A percentile compares a stretch with the other conserved stretches of the same genome.
Evolutionary conservation across 495 filamentous ascomycete species (phyloP).

Genomic region (Xylaria acuta): DNA sequence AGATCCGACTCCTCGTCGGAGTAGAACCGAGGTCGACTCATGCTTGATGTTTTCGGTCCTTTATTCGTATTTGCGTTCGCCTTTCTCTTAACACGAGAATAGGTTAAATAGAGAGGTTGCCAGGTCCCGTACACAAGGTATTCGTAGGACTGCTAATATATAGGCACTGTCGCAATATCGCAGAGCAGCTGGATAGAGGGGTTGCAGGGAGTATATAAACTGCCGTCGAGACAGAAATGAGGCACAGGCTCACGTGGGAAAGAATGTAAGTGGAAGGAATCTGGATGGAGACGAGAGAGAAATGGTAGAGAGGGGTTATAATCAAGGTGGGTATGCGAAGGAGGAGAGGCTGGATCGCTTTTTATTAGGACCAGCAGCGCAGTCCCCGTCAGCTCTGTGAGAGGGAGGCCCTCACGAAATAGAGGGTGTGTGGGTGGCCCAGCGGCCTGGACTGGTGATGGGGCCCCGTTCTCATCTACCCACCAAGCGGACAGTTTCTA

Average conservation of each 20-base stretch:
- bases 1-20: slow-evolving; percentile 51
- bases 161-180: neutral
- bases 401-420: slow-evolving; percentile 6
- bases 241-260: neutral
- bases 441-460: slow-evolving; percentile 16
- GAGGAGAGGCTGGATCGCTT: slow-evolving; percentile 12
- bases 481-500: neutral
- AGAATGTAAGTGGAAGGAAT: neutral
- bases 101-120: neutral
- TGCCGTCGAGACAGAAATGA: neutral
- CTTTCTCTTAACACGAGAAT: neutral
- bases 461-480: slow-evolving; percentile 1
- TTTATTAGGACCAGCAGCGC: neutral
- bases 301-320: neutral
- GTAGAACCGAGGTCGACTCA: slow-evolving; percentile 25
- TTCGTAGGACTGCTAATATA: neutral
- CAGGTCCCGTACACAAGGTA: neutral
- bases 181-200: slow-evolving; percentile 1
- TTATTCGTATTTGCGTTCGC: no score
- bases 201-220: neutral
- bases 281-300: neutral
- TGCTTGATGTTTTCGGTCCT: neutral
- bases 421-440: slow-evolving; percentile 15
- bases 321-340: slow-evolving; percentile 14
- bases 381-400: slow-evolving; percentile 12